These are phyloP conservation scores for Yarrowia bubula DNA, from an alignment of 805 yeast species.

Conservation along the genomic window DNA sequence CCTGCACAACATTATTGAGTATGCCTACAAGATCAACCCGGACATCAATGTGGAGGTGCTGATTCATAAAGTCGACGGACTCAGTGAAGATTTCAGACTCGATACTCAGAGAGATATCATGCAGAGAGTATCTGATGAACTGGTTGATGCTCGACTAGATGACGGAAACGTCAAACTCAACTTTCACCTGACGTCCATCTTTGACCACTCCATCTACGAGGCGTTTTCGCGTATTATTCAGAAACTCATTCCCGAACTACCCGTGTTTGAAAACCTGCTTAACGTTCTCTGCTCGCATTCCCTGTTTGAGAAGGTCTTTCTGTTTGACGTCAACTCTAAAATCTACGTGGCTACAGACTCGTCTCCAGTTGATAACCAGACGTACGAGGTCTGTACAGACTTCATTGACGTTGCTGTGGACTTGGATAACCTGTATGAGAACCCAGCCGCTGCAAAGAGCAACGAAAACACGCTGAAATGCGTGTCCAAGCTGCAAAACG, in stretches of 20 bases:
- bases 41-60: slow-evolving; percentile 84
- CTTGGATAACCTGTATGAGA: slow-evolving; percentile 50
- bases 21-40: slow-evolving; percentile 82
- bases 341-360: slow-evolving; percentile 96
- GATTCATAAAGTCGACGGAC: slow-evolving; percentile 93
- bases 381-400: slow-evolving; percentile 95
- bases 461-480: slow-evolving; percentile 52
- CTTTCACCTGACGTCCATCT: slow-evolving; percentile 88
- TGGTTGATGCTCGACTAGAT: slow-evolving; percentile 82
- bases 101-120: slow-evolving; percentile 96
- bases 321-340: slow-evolving; percentile 89
- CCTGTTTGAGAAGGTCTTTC: slow-evolving; percentile 85
- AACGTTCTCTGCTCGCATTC: slow-evolving; percentile 87
- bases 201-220: slow-evolving; percentile 93
- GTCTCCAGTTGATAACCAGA: slow-evolving; percentile 90
- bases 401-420: slow-evolving; percentile 94
- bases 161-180: slow-evolving; percentile 73
- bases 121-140: slow-evolving; percentile 92
- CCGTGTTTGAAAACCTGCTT: slow-evolving; percentile 81
- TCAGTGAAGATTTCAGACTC: slow-evolving; percentile 86
- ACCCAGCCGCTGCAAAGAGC: slow-evolving; percentile 27
- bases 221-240: slow-evolving; percentile 93
- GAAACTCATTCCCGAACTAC: slow-evolving; percentile 82
- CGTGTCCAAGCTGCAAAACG: slow-evolving; percentile 74
- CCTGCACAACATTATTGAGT: slow-evolving; percentile 81